phyloP scores from a whole-genome alignment of 1,284 basidiomycete species.

The Austropuccinia psidii region DNA sequence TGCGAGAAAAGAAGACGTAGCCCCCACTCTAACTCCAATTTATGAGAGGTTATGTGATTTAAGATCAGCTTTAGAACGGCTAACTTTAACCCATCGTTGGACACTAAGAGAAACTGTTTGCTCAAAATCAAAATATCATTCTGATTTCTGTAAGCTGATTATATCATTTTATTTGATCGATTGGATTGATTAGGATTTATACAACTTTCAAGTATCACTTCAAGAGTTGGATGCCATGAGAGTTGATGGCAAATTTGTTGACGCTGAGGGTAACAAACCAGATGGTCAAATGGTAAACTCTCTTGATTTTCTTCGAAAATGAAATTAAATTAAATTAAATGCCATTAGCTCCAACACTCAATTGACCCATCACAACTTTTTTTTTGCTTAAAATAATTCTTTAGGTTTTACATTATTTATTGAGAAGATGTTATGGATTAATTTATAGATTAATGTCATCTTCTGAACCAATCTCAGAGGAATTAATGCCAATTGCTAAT shows the following conservation, averaged over 20 bases:
- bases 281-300: constrained; percentile 63
- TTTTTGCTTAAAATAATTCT: constrained; percentile 10
- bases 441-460: constrained; percentile 90
- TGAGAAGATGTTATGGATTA: constrained; percentile 90
- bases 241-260: constrained; percentile 92
- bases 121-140: neutral
- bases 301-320: neutral
- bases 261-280: constrained; percentile 82
- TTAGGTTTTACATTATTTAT: constrained; percentile 81
- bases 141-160: neutral
- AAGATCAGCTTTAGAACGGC: constrained; percentile 73
- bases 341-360: neutral
- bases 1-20: constrained; percentile 82
- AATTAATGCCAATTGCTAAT: constrained; percentile 91
- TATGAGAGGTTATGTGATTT: constrained; percentile 84
- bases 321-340: neutral
- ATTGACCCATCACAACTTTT: neutral
- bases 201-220: constrained; percentile 75
- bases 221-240: constrained; percentile 97
- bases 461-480: constrained; percentile 98
- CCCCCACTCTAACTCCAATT: constrained; percentile 81
- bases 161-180: constrained; percentile 14
- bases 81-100: constrained; percentile 94
- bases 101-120: constrained; percentile 81
- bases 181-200: constrained; percentile 40